A percentile compares a stretch with the other conserved stretches of the same genome.
These are phyloP conservation scores for Discostella stelligeroides DNA, from an alignment of 108 stramenopile genomes.

Conservation along the genomic window DNA sequence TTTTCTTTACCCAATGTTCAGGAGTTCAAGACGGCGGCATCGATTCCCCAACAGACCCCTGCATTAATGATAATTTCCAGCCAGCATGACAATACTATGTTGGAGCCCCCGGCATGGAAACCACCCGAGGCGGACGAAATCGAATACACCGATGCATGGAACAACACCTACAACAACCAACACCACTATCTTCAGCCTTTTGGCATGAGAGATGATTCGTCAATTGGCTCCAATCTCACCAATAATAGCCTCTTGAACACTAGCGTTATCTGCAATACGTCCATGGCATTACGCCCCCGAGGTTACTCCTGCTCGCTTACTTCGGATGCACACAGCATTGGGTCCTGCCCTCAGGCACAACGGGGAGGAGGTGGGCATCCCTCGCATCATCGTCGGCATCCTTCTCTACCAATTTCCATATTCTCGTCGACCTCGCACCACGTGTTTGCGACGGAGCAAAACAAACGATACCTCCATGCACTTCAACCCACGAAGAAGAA, in stretches of 20 bases:
- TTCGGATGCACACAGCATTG: slow-evolving; percentile 13
- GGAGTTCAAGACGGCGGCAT: background rate
- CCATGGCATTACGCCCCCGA: slow-evolving; percentile 22
- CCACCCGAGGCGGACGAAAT: slow-evolving; percentile 34
- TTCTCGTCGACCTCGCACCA: slow-evolving; percentile 19
- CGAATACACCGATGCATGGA: slow-evolving; percentile 44
- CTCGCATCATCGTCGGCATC: slow-evolving; percentile 21
- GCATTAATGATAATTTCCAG: slow-evolving; percentile 11
- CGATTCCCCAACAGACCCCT: background rate
- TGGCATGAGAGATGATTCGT: slow-evolving; percentile 17
- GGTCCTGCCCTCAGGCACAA: slow-evolving; percentile 22
- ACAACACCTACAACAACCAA: slow-evolving; percentile 34
- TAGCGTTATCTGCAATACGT: slow-evolving; percentile 5
- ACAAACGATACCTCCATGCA: slow-evolving; percentile 12
- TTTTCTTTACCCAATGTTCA: slow-evolving; percentile 1
- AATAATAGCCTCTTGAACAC: slow-evolving; percentile 34
- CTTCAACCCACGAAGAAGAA: slow-evolving; percentile 19
- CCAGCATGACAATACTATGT: slow-evolving; percentile 10
- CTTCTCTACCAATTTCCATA: slow-evolving; percentile 25
- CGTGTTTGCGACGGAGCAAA: background rate
- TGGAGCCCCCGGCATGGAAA: slow-evolving; percentile 48
- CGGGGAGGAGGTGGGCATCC: background rate
- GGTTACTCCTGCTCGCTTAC: slow-evolving; percentile 26
- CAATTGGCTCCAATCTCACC: slow-evolving; percentile 38
- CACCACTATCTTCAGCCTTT: slow-evolving; percentile 24